Base-by-base conservation (phyloP, 306 rosid genomes). In the Rosa multiflora region DNA sequence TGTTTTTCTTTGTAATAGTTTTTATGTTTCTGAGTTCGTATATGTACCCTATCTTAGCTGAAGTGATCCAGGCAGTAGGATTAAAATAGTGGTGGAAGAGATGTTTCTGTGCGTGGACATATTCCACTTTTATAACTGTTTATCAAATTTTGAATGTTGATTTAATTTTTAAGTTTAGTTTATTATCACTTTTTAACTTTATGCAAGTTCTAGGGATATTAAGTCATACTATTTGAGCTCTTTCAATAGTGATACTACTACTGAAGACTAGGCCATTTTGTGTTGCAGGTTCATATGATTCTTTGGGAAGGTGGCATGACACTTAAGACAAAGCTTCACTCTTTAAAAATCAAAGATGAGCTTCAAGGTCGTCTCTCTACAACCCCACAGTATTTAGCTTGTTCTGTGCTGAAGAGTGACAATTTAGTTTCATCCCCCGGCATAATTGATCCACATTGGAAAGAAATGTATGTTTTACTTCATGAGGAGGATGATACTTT, bases 331-430 rank as follows among this genome's bases (percentile, higher is more conserved):
- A 95, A 93, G 79, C 82, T 95, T 83, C 99, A 95, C 83, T 93
- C 97, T 59, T 85, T 95, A 79, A 90, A 88, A 85, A 88, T 95
- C 77, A 95, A 87, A 79, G 99, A 93, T 90, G 93, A 95, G 83
- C 97, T 95, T 90, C 94, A 89, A 85, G 91, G 94, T 84, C 86
- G 81, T 76, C 76, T 88, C 8, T 95, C 91, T 35, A 79, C 35
- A 59, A 82, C 86, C 73, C 93, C 92, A 69, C 86, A 79, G 56
- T 95, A 91, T 90, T 88, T 95, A 77, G 98, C 98, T 79, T 89
- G 91, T 81, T 95, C 99, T 5, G 98, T 93, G 76, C 87, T 91
- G 72, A 83, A 85, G 63, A 85, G 73, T 85, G 97, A 86, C 69
- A 77, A 74, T 76, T 51, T 72, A 72, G 61, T 81, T 82, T 73